phyloP scores from a whole-genome alignment of 768 basidiomycete species.

The Favolaschia claudopus region DNA sequence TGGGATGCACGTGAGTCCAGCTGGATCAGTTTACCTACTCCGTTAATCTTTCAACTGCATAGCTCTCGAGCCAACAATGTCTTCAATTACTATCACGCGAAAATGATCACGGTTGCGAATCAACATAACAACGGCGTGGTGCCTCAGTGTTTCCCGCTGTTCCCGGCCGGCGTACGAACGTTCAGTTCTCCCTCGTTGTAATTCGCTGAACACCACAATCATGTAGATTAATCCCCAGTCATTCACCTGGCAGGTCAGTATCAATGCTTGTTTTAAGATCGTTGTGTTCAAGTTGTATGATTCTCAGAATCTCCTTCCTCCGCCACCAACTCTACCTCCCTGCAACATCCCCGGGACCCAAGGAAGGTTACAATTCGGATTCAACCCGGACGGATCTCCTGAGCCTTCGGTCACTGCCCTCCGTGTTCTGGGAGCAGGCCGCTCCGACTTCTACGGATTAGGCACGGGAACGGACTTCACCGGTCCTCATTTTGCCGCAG shows the following conservation, averaged over 20 bases:
- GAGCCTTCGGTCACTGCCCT: neutral
- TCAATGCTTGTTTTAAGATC: neutral
- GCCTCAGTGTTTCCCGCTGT: conserved; percentile 8
- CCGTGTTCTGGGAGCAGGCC: neutral
- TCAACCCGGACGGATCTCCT: neutral
- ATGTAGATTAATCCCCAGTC: neutral
- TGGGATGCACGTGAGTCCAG: conserved; percentile 8
- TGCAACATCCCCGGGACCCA: conserved; percentile 5
- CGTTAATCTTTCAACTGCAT: too few relatives aligned
- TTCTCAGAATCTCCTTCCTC: neutral
- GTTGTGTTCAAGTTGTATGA: neutral
- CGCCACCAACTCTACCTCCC: neutral
- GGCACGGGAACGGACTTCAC: neutral
- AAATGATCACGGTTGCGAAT: neutral
- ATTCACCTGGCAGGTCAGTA: neutral
- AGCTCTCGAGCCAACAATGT: conserved; percentile 1
- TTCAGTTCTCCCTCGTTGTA: neutral
- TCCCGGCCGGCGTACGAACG: neutral
- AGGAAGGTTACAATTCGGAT: neutral
- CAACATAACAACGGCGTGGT: neutral
- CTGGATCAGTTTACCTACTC: neutral
- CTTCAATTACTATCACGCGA: neutral
- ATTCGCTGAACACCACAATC: neutral
- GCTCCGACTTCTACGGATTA: neutral
- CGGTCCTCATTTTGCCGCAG: neutral